Evolutionary conservation across 495 filamentous ascomycete species (phyloP).

Genomic region (Penicillium robsamsonii): DNA sequence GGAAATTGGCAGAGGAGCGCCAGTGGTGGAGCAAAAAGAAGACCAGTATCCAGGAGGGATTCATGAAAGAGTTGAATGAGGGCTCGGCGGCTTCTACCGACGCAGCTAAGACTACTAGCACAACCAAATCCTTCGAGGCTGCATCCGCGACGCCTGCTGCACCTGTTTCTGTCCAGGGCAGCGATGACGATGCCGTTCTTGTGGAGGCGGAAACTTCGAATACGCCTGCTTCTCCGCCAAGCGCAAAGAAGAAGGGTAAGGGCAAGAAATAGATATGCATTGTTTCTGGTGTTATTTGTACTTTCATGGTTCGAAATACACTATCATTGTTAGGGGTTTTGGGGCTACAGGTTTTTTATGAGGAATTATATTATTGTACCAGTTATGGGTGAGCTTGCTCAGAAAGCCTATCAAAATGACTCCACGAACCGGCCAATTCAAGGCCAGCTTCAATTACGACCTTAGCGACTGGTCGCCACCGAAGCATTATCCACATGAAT

Average conservation of each 20-base stretch:
- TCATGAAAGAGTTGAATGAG: slow-evolving; percentile 80
- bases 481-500: no score
- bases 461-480: no score
- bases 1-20: slow-evolving; percentile 66
- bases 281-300: slow-evolving; percentile 10
- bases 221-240: slow-evolving; percentile 24
- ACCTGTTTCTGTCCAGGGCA: slow-evolving; percentile 38
- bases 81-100: slow-evolving; percentile 27
- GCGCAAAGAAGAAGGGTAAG: slow-evolving; percentile 67
- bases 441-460: no score
- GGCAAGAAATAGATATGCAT: slow-evolving; percentile 63
- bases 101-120: slow-evolving; percentile 10
- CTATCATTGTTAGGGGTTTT: neutral
- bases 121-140: slow-evolving; percentile 31
- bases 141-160: slow-evolving; percentile 19
- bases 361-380: slow-evolving; percentile 6
- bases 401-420: neutral
- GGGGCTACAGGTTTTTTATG: neutral
- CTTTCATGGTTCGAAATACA: slow-evolving; percentile 2
- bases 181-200: slow-evolving; percentile 83
- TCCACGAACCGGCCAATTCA: no score
- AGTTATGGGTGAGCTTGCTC: neutral
- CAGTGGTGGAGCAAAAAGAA: slow-evolving; percentile 90
- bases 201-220: slow-evolving; percentile 69
- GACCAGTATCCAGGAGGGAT: slow-evolving; percentile 66